These are phyloP conservation scores for Asterionellopsis glacialis DNA, from an alignment of 108 stramenopile genomes.

Conservation along the genomic window DNA sequence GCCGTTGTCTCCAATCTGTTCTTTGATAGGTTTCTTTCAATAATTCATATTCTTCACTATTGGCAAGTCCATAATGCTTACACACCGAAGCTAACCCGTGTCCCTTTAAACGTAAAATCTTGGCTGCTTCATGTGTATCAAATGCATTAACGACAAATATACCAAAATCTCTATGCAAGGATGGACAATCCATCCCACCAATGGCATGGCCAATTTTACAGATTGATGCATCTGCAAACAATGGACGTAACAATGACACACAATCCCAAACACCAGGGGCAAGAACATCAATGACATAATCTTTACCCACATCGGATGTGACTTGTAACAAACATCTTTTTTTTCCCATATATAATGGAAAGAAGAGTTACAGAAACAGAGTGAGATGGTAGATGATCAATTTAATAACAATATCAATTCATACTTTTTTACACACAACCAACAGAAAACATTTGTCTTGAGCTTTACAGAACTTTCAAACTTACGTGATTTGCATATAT, in stretches of 20 bases:
- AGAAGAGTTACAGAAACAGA: no score
- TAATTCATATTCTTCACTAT: conserved; percentile 42
- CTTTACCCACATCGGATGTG: conserved; percentile 45
- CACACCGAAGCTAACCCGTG: conserved; percentile 60
- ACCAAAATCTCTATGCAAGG: conserved; percentile 92
- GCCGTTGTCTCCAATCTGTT: conserved; percentile 87
- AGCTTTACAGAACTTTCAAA: no score
- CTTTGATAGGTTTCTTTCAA: conserved; percentile 82
- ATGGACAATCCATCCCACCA: conserved; percentile 77
- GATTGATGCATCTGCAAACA: conserved; percentile 81
- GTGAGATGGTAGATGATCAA: no score
- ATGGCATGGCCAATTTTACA: conserved; percentile 94
- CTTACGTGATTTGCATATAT: conserved; percentile 42
- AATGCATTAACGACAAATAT: conserved; percentile 90
- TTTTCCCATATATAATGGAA: no score
- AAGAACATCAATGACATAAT: conserved; percentile 81
- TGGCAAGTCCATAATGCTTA: conserved; percentile 57
- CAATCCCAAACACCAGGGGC: conserved; percentile 68
- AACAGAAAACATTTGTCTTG: no score
- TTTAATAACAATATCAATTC: no score
- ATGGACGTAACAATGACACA: conserved; percentile 45
- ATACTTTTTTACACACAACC: no score
- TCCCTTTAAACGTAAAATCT: conserved; percentile 22
- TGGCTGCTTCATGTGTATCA: conserved; percentile 88
- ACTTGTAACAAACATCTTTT: conserved; percentile 67